Base-by-base conservation (phyloP, 768 basidiomycete genomes). In the Hydnomerulius pinastri region DNA sequence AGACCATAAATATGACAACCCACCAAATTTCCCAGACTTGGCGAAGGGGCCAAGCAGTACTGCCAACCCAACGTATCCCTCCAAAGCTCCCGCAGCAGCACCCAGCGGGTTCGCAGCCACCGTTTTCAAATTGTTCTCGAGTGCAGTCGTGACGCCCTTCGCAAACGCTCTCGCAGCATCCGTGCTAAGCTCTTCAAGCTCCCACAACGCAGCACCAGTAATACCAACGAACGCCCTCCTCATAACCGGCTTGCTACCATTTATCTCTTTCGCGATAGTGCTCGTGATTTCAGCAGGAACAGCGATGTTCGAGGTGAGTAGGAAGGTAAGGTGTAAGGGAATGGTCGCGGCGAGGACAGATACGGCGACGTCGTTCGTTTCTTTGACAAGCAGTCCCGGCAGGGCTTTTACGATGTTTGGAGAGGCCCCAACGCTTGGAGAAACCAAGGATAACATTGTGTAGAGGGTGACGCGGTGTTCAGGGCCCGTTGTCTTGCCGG, bases 381-480 rank as follows among this genome's bases (percentile, higher is more conserved):
- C 96, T 68, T 94, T 99, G 2, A 73, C 60, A 39, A 85, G 67
- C 13, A 83, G 63, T 0, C 71, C 59, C 2, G 76, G 68, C 10
- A 79, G 64, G 1, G 73, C 65, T 29, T 74, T 66, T 0, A 71
- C 67, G 6, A 76, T 62, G 1, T 70, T 66, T 37, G 77, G 60
- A 0, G 92, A 80, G 1, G 85, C 68, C 0, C 68, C 52, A 3
- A 72, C 57, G 4, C 79, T 80, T 3, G 85, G 75, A 0, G 72
- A 67, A 1, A 93, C 54, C 43, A 62, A 62, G 2, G 76, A 70
- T 2, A 93, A 75, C 85, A 98, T 92, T 1, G 81, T 77, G 69
- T 92, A 95, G 8, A 98, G 73, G 0, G 87, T 75, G 4, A 84
- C 66, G 15, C 95, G 84, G 64, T 98, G 93, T 48, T 96, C 96